phyloP scores from a whole-genome alignment of 208 protist species.

The Crithidia expoeki region DNA sequence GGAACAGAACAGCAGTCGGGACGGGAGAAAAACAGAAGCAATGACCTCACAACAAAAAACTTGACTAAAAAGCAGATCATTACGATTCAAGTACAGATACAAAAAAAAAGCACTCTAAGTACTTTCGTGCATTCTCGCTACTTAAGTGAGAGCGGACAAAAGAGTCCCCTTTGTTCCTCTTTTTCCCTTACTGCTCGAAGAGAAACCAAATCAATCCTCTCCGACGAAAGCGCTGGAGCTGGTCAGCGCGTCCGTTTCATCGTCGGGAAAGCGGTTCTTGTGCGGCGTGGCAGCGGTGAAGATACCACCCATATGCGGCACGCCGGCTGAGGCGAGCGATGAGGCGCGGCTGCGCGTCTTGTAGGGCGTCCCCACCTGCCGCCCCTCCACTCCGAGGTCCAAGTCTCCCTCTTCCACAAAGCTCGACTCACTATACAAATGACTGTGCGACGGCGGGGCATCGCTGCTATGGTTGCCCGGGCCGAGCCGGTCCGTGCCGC shows the following conservation, averaged over 20 bases:
- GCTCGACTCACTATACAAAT: slow-evolving; percentile 8
- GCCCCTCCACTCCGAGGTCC: slow-evolving; percentile 31
- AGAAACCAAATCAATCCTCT: neutral
- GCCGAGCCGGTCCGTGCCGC: neutral
- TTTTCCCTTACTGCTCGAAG: neutral
- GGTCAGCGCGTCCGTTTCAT: neutral
- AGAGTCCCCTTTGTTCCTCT: too few species aligned
- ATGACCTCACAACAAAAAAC: too few species aligned
- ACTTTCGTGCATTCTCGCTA: too few species aligned
- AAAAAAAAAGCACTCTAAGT: slow-evolving; percentile 8
- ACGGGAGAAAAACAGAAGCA: too few species aligned
- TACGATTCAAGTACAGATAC: neutral
- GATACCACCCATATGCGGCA: slow-evolving; percentile 8
- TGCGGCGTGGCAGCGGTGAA: neutral
- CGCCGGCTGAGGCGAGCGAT: slow-evolving; percentile 10
- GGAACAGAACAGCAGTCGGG: too few species aligned
- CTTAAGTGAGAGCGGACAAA: too few species aligned
- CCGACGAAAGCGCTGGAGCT: neutral
- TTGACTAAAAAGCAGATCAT: too few species aligned
- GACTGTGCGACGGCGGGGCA: neutral
- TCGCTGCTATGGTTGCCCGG: neutral
- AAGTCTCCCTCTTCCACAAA: slow-evolving; percentile 16
- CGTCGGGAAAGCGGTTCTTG: neutral
- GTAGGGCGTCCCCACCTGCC: slow-evolving; percentile 11
- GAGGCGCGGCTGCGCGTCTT: slow-evolving; percentile 31